phyloP scores from a whole-genome alignment of 1,284 basidiomycete genomes.

The Ceratobasidium sp. region DNA sequence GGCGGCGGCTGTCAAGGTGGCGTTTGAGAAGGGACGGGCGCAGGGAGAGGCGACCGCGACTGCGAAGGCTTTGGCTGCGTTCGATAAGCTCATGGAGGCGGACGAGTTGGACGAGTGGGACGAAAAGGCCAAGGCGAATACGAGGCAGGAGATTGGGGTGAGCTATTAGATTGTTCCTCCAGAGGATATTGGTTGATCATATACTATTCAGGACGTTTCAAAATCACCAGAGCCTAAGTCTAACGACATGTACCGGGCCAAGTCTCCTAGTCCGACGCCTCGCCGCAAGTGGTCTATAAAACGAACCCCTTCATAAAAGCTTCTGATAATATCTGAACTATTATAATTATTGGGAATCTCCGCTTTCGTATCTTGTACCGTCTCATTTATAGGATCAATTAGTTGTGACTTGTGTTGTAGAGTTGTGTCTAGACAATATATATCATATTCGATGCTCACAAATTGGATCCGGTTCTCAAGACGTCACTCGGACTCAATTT shows the following conservation, averaged over 20 bases:
- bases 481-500: slow-evolving; percentile 1
- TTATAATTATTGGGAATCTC: background rate
- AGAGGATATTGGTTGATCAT: background rate
- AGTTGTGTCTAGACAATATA: too few species aligned
- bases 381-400: background rate
- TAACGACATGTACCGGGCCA: slow-evolving; percentile 13
- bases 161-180: background rate
- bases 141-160: slow-evolving; percentile 24
- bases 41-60: slow-evolving; percentile 53
- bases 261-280: slow-evolving; percentile 8
- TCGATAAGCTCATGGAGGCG: slow-evolving; percentile 25
- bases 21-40: slow-evolving; percentile 63
- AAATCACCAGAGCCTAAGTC: background rate
- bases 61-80: slow-evolving; percentile 23
- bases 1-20: slow-evolving; percentile 54
- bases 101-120: slow-evolving; percentile 26
- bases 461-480: background rate
- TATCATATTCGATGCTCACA: background rate
- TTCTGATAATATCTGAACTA: background rate
- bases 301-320: background rate
- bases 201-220: background rate
- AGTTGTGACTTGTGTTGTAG: background rate
- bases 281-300: slow-evolving; percentile 16
- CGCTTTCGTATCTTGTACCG: background rate
- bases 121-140: slow-evolving; percentile 22